phyloP scores from a whole-genome alignment of 2,329 filamentous ascomycete species.

The Sarocladium oryzae region DNA sequence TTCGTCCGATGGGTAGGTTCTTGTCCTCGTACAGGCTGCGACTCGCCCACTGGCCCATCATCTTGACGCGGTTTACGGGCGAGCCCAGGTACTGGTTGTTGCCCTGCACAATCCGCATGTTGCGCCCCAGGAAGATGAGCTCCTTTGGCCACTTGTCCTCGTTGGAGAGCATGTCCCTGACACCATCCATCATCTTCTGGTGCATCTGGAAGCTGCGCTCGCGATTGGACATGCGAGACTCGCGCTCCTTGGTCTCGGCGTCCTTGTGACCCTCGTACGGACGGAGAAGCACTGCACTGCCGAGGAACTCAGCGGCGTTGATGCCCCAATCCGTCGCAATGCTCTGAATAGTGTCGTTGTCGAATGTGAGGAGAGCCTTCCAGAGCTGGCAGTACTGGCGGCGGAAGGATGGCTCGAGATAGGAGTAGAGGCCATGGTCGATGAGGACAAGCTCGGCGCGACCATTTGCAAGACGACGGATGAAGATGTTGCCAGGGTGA shows the following conservation, averaged over 20 bases:
- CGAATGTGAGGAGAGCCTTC: constrained; percentile 90
- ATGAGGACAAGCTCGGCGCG: constrained; percentile 87
- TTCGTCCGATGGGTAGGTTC: constrained; percentile 54
- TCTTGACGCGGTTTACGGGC: constrained; percentile 88
- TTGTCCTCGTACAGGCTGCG: constrained; percentile 72
- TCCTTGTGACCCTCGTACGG: constrained; percentile 81
- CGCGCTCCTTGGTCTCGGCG: constrained; percentile 48
- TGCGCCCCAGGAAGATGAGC: constrained; percentile 85
- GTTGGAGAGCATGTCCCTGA: constrained; percentile 67
- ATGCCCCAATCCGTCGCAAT: constrained; percentile 83
- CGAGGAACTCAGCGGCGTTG: constrained; percentile 83
- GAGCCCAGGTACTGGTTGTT: constrained; percentile 89
- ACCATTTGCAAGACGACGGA: constrained; percentile 77
- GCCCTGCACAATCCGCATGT: constrained; percentile 86
- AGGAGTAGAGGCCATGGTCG: constrained; percentile 93
- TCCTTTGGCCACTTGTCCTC: constrained; percentile 86
- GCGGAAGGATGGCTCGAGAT: constrained; percentile 77
- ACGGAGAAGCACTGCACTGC: constrained; percentile 79
- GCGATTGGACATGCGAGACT: constrained; percentile 39
- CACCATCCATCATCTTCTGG: constrained; percentile 65
- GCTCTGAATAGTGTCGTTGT: constrained; percentile 69
- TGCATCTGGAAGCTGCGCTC: constrained; percentile 90
- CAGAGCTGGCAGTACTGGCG: constrained; percentile 86
- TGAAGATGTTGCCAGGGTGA: constrained; percentile 95
- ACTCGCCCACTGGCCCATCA: constrained; percentile 86